phyloP scores from a whole-genome alignment of 345 rosid genomes.

The Rhodomyrtus tomentosa region DNA sequence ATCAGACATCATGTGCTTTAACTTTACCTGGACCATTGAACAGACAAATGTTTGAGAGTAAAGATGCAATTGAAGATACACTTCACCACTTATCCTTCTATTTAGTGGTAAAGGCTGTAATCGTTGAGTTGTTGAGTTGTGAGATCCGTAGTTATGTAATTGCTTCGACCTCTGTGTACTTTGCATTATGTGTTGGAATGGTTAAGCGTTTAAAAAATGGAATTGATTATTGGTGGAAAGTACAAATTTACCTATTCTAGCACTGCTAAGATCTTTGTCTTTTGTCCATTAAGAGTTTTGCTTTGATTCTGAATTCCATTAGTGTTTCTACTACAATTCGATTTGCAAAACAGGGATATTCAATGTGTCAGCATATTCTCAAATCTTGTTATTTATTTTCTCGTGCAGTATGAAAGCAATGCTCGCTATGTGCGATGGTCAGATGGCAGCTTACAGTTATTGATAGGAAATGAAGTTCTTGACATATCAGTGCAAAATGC shows the following conservation, averaged over 20 bases:
- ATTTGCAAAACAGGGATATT: not conserved
- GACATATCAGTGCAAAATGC: slow-evolving; percentile 94
- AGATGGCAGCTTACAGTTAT: slow-evolving; percentile 91
- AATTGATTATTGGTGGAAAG: not conserved
- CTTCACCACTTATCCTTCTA: not conserved
- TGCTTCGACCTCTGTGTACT: not conserved
- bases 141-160: not conserved
- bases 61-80: not conserved
- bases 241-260: not conserved
- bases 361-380: not conserved
- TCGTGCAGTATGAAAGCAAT: slow-evolving; percentile 77
- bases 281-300: not conserved
- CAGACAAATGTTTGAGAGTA: not conserved
- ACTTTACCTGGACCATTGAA: not conserved
- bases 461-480: slow-evolving; percentile 97
- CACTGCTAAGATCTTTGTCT: not conserved
- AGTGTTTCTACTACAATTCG: not conserved
- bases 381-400: not conserved
- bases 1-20: not conserved
- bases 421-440: slow-evolving; percentile 99
- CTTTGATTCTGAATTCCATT: not conserved
- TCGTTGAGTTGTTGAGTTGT: not conserved
- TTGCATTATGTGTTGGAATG: not conserved
- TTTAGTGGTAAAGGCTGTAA: not conserved
- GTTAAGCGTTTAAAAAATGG: not conserved